Base-by-base conservation (phyloP, 2,329 filamentous ascomycete species). In the Phaeosphaeria sp. region DNA sequence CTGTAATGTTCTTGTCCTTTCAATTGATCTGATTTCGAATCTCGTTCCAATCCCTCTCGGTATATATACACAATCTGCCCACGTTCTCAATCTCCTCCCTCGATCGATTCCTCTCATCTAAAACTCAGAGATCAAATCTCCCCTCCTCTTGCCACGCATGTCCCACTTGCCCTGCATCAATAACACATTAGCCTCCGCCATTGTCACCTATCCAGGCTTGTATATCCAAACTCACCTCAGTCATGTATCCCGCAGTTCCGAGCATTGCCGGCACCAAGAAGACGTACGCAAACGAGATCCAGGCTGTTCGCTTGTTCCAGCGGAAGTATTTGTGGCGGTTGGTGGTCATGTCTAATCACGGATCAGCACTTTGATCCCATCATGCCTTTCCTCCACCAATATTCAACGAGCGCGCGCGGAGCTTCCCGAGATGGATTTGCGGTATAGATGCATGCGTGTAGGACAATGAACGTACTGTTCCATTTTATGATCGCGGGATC, bases 321-420 rank as follows among this genome's bases (percentile, higher is more conserved):
- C 92, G 87, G 86, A 98, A 99, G 86, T 92, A 97, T 81, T 92
- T 92, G 86, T 93, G 90, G 66, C 95, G 90, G 83, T 91, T 92
- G 73, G 86, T 83, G 73, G 85, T 87, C 88, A 97, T 91, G 77
- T 90, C 93, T 97, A 72, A 22, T 13, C 17, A 11, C 22, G 20
- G 20, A 58, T 65, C 55, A 72, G 63, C 58, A 39, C 48, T 11
- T 9, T 13, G 17, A 6, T 20, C 41, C 25, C 20, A 23, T 43
- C 21, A 20, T 33, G 36, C 43, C 27, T 22, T 39, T n/a, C 15
- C 4, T n/a, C 17, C 36, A 6, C 36, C 5, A 41, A 3, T 41
- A 13, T 41, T 13, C 15, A 5, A 18, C 36, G 36, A n/a, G n/a
- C 36, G 36, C n/a, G 25, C 4, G 25, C 9, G 25, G 25, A 27